Percentiles rank a stretch among this genome's conserved stretches.
Conservation (phyloP, 352 stramenopile species). For the Pythium oligandrum region DNA sequence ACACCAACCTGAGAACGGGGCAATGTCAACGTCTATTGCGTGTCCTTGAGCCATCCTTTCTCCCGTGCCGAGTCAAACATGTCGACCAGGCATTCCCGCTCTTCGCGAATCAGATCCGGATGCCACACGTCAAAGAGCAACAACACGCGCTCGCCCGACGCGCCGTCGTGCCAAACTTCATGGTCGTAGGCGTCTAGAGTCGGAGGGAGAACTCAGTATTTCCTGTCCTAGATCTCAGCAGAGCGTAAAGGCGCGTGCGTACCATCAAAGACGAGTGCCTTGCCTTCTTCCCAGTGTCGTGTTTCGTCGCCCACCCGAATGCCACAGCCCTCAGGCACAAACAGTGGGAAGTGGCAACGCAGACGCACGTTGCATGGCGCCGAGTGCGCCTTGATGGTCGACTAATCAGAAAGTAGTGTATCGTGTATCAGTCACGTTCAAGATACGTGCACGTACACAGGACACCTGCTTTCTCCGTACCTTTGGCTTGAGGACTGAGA, state of each 20-base stretch:
- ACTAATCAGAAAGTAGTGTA: conserved; percentile 20
- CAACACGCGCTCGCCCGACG: conserved; percentile 67
- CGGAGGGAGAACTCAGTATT: neutral
- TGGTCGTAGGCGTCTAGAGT: conserved; percentile 71
- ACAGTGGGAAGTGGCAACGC: conserved; percentile 92
- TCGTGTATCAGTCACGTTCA: conserved; percentile 1
- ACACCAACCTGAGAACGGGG: neutral
- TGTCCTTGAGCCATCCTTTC: conserved; percentile 74
- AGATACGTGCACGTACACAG: neutral
- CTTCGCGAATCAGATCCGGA: conserved; percentile 50
- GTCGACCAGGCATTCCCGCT: conserved; percentile 48
- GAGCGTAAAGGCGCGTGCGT: conserved; percentile 1
- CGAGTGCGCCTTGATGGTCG: conserved; percentile 90
- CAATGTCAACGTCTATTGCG: conserved; percentile 18
- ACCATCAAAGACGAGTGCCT: conserved; percentile 81
- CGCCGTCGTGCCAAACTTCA: conserved; percentile 71
- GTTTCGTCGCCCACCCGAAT: conserved; percentile 90
- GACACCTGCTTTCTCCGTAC: conserved; percentile 15
- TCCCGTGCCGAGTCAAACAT: conserved; percentile 75
- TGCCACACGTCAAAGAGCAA: conserved; percentile 86
- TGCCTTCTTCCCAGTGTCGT: conserved; percentile 73
- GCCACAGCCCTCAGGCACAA: conserved; percentile 85
- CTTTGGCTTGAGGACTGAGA: conserved; percentile 90
- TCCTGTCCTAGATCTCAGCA: too few relatives aligned
- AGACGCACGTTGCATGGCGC: conserved; percentile 95